Conservation (phyloP, 345 rosid genomes). For the Pseudoturritis turrita region DNA sequence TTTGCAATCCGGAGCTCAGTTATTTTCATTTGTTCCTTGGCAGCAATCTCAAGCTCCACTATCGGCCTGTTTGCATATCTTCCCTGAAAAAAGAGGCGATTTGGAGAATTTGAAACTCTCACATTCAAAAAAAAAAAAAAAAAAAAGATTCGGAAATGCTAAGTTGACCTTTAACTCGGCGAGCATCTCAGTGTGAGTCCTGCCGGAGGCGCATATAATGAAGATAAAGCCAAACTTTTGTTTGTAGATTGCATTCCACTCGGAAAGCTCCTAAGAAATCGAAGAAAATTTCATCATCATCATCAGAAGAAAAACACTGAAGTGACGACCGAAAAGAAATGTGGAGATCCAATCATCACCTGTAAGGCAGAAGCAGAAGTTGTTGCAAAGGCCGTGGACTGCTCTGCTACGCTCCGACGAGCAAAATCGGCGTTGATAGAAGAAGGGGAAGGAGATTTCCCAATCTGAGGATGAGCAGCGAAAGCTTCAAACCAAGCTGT, state of each 20-base stretch:
- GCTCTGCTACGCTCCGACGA: slow-evolving; percentile 79
- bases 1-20: slow-evolving; percentile 80
- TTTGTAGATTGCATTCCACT: slow-evolving; percentile 69
- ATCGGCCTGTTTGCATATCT: slow-evolving; percentile 75
- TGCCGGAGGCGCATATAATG: slow-evolving; percentile 75
- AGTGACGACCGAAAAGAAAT: background rate
- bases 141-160: background rate
- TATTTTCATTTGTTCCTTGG: slow-evolving; percentile 86
- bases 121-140: too few relatives aligned
- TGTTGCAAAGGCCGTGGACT: slow-evolving; percentile 80
- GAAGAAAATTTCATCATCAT: background rate
- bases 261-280: slow-evolving; percentile 50
- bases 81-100: slow-evolving; percentile 40
- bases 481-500: slow-evolving; percentile 89
- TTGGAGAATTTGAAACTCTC: too few relatives aligned
- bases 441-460: slow-evolving; percentile 44
- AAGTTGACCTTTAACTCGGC: slow-evolving; percentile 61
- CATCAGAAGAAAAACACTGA: background rate
- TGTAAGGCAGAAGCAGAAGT: slow-evolving; percentile 59
- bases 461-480: slow-evolving; percentile 89
- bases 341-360: slow-evolving; percentile 35
- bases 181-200: slow-evolving; percentile 69
- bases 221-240: slow-evolving; percentile 74
- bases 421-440: slow-evolving; percentile 39
- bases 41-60: slow-evolving; percentile 78